Evolutionary conservation across 2,329 filamentous ascomycete species (phyloP), one percentile per base, ranked within the genome.

Genomic region (Aspergillus versicolor): DNA sequence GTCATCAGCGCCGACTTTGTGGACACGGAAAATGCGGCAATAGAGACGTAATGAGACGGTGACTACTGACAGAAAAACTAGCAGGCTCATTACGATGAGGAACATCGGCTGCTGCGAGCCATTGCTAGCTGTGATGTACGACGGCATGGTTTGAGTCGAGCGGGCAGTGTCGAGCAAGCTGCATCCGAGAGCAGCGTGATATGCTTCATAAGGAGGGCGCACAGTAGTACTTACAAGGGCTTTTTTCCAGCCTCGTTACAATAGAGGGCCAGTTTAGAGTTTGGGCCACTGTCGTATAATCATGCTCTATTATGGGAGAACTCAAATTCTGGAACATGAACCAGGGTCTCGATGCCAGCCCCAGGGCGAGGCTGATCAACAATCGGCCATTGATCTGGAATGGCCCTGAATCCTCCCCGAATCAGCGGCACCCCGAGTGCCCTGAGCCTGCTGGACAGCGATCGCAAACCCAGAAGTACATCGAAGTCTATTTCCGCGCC

Each of bases 81-180:
- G 30, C 17, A 57, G 9, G 12, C 47, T 44, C 51, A 57, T 57
- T 12, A 60, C 41, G 5, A 45, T 43, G 24, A 57, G 50, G 21
- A 60, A 57, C 41, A 57, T 54, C 15, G 54, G 58, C 51, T 60
- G 58, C n/a, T 44, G 41, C 19, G 54, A 60, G 32, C 54, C 58
- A 55, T 60, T 54, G 30, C 41, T 54, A 6, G 58, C 40, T 41
- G 56, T 30, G 43, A 59, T 57, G 44, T 53, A 51, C 45, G 46
- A 51, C 45, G 46, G 38, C 44, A 56, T 56, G 32, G 48, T 51
- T 37, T 19, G 30, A 45, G 17, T 24, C 21, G 30, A 38, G 30
- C 40, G 21, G 17, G 40, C 27, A 22, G 40, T 27, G 11, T 30
- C 13, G 47, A 48, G 11, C 2, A 19, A 32, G n/a, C 5, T 30